A percentile compares a stretch with the other conserved stretches of the same genome.
Evolutionary conservation across 2,329 filamentous ascomycete species (phyloP).

Genomic region (Cladophialophora chaetospira): DNA sequence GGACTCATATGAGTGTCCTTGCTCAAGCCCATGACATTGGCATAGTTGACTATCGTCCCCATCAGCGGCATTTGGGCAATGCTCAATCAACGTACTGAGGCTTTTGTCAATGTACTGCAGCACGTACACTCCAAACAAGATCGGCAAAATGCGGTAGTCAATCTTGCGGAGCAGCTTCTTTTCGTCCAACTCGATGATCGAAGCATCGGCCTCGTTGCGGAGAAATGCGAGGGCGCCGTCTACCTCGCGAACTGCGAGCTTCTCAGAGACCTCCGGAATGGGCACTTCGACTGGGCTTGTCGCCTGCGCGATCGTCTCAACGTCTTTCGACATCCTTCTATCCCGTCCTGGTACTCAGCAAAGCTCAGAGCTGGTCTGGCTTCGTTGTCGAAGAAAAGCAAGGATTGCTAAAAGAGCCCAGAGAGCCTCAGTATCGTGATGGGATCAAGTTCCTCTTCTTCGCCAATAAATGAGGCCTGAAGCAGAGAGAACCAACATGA

Average conservation of each 20-base stretch:
- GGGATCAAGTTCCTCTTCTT: no score
- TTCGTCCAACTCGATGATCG: slow-evolving; percentile 11
- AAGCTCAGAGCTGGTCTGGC: not conserved
- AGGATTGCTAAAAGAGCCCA: no score
- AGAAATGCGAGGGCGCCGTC: slow-evolving; percentile 14
- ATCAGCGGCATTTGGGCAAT: not conserved
- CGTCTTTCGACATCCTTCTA: slow-evolving; percentile 5
- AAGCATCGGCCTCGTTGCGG: slow-evolving; percentile 12
- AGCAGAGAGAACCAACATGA: no score
- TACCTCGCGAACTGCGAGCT: slow-evolving; percentile 9
- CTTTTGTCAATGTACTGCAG: slow-evolving; percentile 42
- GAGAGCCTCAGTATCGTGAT: no score
- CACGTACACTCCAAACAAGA: slow-evolving; percentile 39
- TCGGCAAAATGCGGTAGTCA: slow-evolving; percentile 38
- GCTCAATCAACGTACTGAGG: slow-evolving; percentile 21
- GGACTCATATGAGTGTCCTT: slow-evolving; percentile 57
- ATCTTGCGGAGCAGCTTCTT: slow-evolving; percentile 35
- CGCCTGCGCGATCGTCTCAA: slow-evolving; percentile 3
- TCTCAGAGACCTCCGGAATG: slow-evolving; percentile 1
- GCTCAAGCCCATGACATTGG: slow-evolving; percentile 65
- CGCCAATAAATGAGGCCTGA: no score
- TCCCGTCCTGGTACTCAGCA: not conserved
- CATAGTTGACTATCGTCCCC: slow-evolving; percentile 52
- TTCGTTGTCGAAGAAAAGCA: not conserved
- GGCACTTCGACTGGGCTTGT: not conserved